Evolutionary conservation across 2,329 filamentous ascomycete species (phyloP).

Genomic region (Fusarium sp.): DNA sequence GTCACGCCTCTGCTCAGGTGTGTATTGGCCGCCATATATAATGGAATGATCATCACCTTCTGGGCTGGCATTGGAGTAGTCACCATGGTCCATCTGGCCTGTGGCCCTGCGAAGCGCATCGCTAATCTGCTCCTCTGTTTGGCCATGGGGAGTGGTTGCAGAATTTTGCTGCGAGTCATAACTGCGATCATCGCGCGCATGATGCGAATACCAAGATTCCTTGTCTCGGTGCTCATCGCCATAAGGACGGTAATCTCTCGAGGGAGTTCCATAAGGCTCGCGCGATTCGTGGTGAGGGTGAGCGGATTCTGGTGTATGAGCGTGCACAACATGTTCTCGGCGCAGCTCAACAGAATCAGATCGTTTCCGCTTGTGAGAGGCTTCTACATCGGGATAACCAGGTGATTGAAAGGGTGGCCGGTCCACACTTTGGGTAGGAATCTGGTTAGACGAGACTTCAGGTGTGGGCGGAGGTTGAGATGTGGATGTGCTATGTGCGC

Average conservation of each 20-base stretch:
- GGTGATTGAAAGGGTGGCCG: conserved; percentile 55
- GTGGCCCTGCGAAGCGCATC: conserved; percentile 58
- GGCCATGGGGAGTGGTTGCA: conserved; percentile 56
- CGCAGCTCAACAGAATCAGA: conserved; percentile 69
- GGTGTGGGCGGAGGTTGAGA: conserved; percentile 42
- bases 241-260: conserved; percentile 58
- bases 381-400: conserved; percentile 58
- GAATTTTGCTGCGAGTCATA: conserved; percentile 61
- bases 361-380: conserved; percentile 74
- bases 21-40: conserved; percentile 58
- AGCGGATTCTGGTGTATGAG: conserved; percentile 50
- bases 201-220: conserved; percentile 62
- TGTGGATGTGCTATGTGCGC: conserved; percentile 41
- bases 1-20: conserved; percentile 60
- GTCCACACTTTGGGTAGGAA: conserved; percentile 56
- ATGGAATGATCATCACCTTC: conserved; percentile 62
- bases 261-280: conserved; percentile 56
- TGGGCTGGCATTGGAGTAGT: conserved; percentile 65
- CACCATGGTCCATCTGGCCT: conserved; percentile 59
- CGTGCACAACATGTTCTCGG: conserved; percentile 50
- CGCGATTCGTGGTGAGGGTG: conserved; percentile 52
- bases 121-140: conserved; percentile 62
- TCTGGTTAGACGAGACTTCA: conserved; percentile 48
- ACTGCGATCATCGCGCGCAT: conserved; percentile 60
- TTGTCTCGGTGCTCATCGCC: conserved; percentile 60